Percentiles rank a stretch among this genome's conserved stretches.
These are phyloP conservation scores for Talaromyces marneffei DNA, from an alignment of 2,329 filamentous ascomycete genomes.

Conservation along the genomic window DNA sequence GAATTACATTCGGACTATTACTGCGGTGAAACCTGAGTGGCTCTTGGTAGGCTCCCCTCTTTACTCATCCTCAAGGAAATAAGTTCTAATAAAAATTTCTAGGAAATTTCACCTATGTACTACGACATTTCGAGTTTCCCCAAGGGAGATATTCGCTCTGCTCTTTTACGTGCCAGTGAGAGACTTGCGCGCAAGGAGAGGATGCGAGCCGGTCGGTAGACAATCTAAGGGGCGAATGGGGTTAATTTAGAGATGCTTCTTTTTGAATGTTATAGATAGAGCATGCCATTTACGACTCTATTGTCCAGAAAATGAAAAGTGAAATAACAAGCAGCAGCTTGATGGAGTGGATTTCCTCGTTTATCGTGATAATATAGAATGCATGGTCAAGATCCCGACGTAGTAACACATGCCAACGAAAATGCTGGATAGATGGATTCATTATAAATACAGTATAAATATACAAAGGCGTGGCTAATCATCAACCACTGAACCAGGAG, in stretches of 20 bases:
- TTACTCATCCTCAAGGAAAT: background rate
- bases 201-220: slow-evolving; percentile 38
- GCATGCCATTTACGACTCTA: background rate
- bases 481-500: background rate
- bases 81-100: slow-evolving; percentile 9
- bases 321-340: background rate
- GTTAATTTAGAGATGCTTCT: background rate
- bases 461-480: background rate
- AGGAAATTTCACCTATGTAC: slow-evolving; percentile 91
- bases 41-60: slow-evolving; percentile 61
- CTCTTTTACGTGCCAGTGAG: slow-evolving; percentile 50
- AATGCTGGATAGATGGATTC: background rate
- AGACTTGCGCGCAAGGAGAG: slow-evolving; percentile 52
- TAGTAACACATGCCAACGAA: slow-evolving; percentile 8
- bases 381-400: background rate
- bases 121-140: slow-evolving; percentile 78
- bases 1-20: slow-evolving; percentile 95
- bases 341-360: background rate
- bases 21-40: slow-evolving; percentile 89
- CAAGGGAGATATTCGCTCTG: slow-evolving; percentile 77
- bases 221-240: slow-evolving; percentile 9
- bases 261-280: background rate
- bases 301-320: background rate
- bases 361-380: background rate
- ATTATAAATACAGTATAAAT: background rate